Evolutionary conservation across 2,329 filamentous ascomycete genomes (phyloP), one percentile per base, ranked within the genome.

Genomic region (Falciphora oryzae): DNA sequence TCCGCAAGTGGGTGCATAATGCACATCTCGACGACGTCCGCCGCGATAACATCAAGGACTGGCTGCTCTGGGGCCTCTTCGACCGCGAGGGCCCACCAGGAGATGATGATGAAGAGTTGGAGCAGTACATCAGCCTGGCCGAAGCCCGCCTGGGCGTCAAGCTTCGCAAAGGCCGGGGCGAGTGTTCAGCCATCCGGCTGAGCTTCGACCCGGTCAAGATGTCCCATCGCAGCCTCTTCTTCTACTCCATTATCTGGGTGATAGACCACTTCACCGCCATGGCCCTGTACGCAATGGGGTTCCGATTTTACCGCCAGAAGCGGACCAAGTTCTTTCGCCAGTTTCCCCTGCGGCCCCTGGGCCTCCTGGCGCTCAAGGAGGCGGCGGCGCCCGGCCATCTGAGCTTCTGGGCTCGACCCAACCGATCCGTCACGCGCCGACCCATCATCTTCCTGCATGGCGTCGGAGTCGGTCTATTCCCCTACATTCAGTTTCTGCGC

Each of bases 21-120:
- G 59, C 63, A 13, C 66, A 68, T 58, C 25, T 68, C 25, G 68
- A 70, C 25, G 67, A 70, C 59, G 65, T 68, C 22, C 63, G 67
- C 35, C 64, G 68, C 29, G 68, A 69, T 2, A 67, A 70, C 31
- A 25, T 70, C 29, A 69, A 65, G 38, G 68, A 70, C 64, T 70
- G 68, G 68, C 59, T 70, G 62, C 57, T 67, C 29, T 70, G 68
- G 66, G 66, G 64, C 11, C 64, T 70, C 2, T 70, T 67, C 57
- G 67, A 65, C 31, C 60, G 61, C 7, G 63, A 64, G 1, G 65
- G 64, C 0, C 28, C n/a, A 6, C n/a, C 50, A 1, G 63, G 64
- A 4, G 65, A 67, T 18, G 65, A 64, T 38, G 60, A 35, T 25
- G 62, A 64, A 8, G 67, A 69, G 31, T 57, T 65, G 31, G 67